Conservation (phyloP, 2,329 filamentous ascomycete species). For the Endoconidiophora laricicola region DNA sequence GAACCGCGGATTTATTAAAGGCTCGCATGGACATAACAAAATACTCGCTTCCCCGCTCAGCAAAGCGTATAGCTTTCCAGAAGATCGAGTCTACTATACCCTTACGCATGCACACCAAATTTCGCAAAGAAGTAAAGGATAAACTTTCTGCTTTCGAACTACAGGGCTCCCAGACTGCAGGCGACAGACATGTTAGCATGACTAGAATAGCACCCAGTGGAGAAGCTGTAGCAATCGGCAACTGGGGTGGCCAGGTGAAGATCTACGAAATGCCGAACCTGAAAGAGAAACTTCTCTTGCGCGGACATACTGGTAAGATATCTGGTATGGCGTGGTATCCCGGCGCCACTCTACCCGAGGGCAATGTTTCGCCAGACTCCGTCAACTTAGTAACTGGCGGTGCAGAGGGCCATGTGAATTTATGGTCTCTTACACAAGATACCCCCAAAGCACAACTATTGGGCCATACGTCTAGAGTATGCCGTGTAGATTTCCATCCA, state of each 20-base stretch:
- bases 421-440: conserved; percentile 81
- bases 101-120: conserved; percentile 77
- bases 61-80: conserved; percentile 59
- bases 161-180: conserved; percentile 83
- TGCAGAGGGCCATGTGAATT: conserved; percentile 69
- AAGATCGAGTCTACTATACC: conserved; percentile 69
- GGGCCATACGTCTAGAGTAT: conserved; percentile 76
- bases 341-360: conserved; percentile 54
- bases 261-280: conserved; percentile 71
- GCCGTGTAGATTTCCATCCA: conserved; percentile 85
- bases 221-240: conserved; percentile 70
- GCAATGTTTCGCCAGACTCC: conserved; percentile 51
- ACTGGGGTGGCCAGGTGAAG: conserved; percentile 82
- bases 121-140: conserved; percentile 78
- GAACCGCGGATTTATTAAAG: conserved; percentile 54
- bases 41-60: conserved; percentile 71
- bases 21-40: conserved; percentile 64
- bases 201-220: conserved; percentile 79
- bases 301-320: conserved; percentile 77
- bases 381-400: conserved; percentile 85
- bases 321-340: conserved; percentile 87
- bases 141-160: conserved; percentile 69
- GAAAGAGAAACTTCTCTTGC: conserved; percentile 55
- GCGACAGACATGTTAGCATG: conserved; percentile 81
- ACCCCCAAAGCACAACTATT: conserved; percentile 68